These are phyloP conservation scores for Leccinum longicurvipes DNA, from an alignment of 768 basidiomycete species.

Conservation along the genomic window DNA sequence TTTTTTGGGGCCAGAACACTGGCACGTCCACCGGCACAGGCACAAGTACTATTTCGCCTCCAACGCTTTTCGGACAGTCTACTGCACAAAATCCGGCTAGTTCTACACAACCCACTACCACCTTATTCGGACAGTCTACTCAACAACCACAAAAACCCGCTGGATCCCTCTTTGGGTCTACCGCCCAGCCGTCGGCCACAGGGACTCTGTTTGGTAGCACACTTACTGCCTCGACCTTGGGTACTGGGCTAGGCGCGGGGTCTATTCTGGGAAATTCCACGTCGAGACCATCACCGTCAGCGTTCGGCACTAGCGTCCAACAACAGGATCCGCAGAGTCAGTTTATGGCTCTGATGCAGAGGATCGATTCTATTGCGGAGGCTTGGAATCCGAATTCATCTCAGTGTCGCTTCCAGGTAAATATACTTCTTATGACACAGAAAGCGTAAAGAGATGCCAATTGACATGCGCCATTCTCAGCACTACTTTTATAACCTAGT, in stretches of 20 bases:
- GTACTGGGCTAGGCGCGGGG: conserved; percentile 20
- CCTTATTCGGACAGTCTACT: conserved; percentile 20
- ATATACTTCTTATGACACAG: neutral
- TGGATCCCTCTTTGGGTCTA: conserved; percentile 33
- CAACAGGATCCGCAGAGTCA: conserved; percentile 63
- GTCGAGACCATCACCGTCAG: conserved; percentile 33
- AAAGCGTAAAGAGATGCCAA: neutral
- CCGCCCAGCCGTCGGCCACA: conserved; percentile 21
- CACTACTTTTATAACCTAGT: conserved; percentile 85
- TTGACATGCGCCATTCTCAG: conserved; percentile 34
- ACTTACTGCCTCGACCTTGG: conserved; percentile 33
- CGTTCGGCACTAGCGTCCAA: conserved; percentile 37
- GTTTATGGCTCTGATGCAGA: conserved; percentile 48
- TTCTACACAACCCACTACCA: conserved; percentile 14
- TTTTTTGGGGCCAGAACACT: conserved; percentile 30
- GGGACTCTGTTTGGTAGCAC: conserved; percentile 37
- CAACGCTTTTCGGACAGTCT: conserved; percentile 33
- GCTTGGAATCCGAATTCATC: conserved; percentile 72
- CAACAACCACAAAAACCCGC: conserved; percentile 22
- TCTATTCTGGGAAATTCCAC: conserved; percentile 31
- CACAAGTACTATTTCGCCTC: conserved; percentile 16
- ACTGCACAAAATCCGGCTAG: conserved; percentile 11
- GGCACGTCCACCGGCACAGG: conserved; percentile 5
- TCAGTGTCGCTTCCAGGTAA: conserved; percentile 78
- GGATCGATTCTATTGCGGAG: conserved; percentile 59